Evolutionary conservation across 2,329 filamentous ascomycete genomes (phyloP).

Genomic region (Phaeophleospora eucalypticola): DNA sequence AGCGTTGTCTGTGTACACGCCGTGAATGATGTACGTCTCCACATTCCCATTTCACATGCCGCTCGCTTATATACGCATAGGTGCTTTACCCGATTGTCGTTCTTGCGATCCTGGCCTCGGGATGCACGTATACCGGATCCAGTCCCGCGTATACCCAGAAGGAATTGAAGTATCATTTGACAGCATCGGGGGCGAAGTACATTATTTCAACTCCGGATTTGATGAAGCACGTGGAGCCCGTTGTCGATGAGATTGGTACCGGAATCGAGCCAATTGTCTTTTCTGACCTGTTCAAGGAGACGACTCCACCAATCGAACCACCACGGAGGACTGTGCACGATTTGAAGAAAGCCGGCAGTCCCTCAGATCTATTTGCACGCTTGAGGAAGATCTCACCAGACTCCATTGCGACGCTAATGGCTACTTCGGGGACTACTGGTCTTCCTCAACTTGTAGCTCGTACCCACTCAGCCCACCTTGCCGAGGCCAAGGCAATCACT

Average conservation of each 20-base stretch:
- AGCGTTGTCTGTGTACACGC: not conserved
- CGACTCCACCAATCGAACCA: not conserved
- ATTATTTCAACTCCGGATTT: not conserved
- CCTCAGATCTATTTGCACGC: not conserved
- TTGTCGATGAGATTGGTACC: not conserved
- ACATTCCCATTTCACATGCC: not conserved
- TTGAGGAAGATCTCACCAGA: not conserved
- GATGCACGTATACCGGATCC: not conserved
- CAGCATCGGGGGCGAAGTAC: not conserved
- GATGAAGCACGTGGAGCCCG: not conserved
- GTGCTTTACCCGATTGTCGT: not conserved
- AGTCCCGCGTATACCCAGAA: not conserved
- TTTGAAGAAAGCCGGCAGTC: not conserved
- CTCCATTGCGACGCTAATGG: not conserved
- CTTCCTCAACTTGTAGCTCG: not conserved
- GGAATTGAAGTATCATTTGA: not conserved
- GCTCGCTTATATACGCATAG: too few species aligned
- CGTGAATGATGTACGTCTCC: not conserved
- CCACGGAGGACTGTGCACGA: not conserved
- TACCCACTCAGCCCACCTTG: not conserved
- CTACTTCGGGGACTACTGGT: conserved; percentile 1
- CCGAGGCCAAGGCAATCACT: conserved; percentile 1
- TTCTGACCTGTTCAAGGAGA: not conserved
- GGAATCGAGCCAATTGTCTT: not conserved
- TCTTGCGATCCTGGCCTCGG: not conserved